Evolutionary conservation across 495 filamentous ascomycete species (phyloP).

Genomic region (Geopyxis carbonaria): DNA sequence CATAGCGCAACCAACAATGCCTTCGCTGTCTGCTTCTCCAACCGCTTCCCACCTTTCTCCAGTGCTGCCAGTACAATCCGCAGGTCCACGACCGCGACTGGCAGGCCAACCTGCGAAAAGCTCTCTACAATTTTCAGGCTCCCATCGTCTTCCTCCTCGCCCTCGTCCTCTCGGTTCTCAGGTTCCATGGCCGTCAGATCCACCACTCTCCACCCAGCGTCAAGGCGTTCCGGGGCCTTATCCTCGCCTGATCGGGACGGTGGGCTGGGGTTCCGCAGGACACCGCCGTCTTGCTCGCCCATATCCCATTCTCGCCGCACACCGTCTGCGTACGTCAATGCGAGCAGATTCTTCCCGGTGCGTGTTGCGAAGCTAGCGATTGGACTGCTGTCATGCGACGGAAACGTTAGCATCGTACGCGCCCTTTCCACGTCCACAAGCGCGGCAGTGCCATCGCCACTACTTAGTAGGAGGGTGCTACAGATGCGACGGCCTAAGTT

Average conservation of each 20-base stretch:
- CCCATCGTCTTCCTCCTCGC: conserved; percentile 8
- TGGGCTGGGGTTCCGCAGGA: conserved; percentile 12
- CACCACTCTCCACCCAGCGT: conserved; percentile 17
- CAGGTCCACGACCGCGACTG: conserved; percentile 11
- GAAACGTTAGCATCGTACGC: conserved; percentile 21
- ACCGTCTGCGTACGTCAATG: conserved; percentile 17
- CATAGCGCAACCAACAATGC: conserved; percentile 17
- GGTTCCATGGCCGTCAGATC: conserved; percentile 3
- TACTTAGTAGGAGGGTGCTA: conserved; percentile 15
- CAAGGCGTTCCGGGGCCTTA: background rate
- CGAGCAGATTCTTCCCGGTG: conserved; percentile 11
- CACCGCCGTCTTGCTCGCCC: conserved; percentile 21
- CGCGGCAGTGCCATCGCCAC: conserved; percentile 12
- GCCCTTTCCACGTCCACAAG: conserved; percentile 22
- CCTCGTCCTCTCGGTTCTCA: conserved; percentile 10
- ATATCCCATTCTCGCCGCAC: conserved; percentile 19
- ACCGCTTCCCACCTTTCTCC: too few relatives aligned
- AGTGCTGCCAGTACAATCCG: conserved; percentile 10
- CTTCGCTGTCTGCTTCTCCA: conserved; percentile 15
- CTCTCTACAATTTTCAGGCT: conserved; percentile 11
- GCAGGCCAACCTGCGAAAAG: conserved; percentile 17
- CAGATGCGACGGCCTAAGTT: conserved; percentile 16
- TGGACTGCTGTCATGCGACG: conserved; percentile 14
- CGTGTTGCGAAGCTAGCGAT: conserved; percentile 16
- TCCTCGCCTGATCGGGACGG: conserved; percentile 9